phyloP scores from a whole-genome alignment of 768 basidiomycete species.

The Hemileccinum impolitum region DNA sequence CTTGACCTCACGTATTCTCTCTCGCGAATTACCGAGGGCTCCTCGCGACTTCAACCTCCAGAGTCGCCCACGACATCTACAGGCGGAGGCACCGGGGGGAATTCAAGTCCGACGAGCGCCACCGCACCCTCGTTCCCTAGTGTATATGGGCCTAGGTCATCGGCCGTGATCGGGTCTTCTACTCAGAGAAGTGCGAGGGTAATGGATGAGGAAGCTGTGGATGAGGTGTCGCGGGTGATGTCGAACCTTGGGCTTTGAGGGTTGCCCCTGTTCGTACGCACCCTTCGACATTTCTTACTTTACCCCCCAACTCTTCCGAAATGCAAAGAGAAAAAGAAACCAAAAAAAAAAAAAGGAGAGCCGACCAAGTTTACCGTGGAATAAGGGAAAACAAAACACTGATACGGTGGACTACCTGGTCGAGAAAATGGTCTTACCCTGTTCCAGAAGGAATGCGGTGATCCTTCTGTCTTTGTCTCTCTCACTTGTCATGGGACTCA shows the following conservation, averaged over 20 bases:
- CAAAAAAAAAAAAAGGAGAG: conserved; percentile 1
- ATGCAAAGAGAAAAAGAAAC: conserved; percentile 1
- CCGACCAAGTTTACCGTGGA: conserved; percentile 6
- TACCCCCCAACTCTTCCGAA: conserved; percentile 8
- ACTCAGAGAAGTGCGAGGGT: conserved; percentile 38
- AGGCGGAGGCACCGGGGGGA: conserved; percentile 66
- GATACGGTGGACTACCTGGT: conserved; percentile 18
- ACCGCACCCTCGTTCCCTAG: conserved; percentile 83
- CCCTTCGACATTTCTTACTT: conserved; percentile 6
- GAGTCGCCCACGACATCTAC: conserved; percentile 81
- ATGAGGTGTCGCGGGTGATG: conserved; percentile 75
- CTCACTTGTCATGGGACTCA: conserved; percentile 27
- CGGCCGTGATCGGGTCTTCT: conserved; percentile 43
- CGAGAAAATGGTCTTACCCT: conserved; percentile 20
- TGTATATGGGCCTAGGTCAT: conserved; percentile 68
- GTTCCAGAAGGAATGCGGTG: conserved; percentile 19
- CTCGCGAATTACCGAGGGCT: conserved; percentile 72
- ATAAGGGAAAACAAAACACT: conserved; percentile 1
- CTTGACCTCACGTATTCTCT: conserved; percentile 85
- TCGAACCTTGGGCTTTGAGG: conserved; percentile 65
- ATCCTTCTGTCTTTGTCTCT: conserved; percentile 16
- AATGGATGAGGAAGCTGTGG: conserved; percentile 55
- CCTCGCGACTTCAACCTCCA: conserved; percentile 58
- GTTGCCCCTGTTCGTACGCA: conserved; percentile 12
- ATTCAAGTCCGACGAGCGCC: conserved; percentile 75